Conservation (phyloP, 2,329 filamentous ascomycete species). For the Colletotrichum sp. region DNA sequence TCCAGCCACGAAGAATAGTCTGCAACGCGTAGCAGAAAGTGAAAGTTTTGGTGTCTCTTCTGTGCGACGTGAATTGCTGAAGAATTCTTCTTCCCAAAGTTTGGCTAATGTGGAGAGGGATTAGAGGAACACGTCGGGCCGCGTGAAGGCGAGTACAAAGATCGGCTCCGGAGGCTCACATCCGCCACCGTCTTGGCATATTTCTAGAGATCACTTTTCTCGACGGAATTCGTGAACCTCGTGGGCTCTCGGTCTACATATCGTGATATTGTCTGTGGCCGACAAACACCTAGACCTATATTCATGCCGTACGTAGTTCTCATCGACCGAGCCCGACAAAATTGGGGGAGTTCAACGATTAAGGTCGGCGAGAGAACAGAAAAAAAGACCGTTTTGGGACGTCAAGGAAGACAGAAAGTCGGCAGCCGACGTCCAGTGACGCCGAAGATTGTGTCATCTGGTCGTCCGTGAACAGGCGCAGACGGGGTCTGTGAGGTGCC, state of each 20-base stretch:
- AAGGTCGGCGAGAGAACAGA: background rate
- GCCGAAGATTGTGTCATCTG: background rate
- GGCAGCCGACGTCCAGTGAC: background rate
- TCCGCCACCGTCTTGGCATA: background rate
- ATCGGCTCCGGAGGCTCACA: background rate
- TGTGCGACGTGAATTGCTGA: accelerated
- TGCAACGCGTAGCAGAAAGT: no score
- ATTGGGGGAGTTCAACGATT: background rate
- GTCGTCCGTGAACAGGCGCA: background rate
- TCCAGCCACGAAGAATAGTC: no score
- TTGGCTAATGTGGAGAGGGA: background rate
- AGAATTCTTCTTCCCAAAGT: background rate
- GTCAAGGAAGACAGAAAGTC: background rate
- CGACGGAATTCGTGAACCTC: background rate
- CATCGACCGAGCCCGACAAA: background rate
- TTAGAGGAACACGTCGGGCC: background rate
- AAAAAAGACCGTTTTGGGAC: background rate
- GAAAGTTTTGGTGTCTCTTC: no score
- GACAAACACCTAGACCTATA: background rate
- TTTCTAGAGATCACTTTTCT: background rate
- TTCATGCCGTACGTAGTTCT: background rate
- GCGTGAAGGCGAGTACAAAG: background rate
- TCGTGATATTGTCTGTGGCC: background rate
- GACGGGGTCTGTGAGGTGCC: no score
- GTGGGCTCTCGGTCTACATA: background rate